These are phyloP conservation scores for Trifolium dubium DNA, from an alignment of 306 rosid genomes.

Conservation along the genomic window DNA sequence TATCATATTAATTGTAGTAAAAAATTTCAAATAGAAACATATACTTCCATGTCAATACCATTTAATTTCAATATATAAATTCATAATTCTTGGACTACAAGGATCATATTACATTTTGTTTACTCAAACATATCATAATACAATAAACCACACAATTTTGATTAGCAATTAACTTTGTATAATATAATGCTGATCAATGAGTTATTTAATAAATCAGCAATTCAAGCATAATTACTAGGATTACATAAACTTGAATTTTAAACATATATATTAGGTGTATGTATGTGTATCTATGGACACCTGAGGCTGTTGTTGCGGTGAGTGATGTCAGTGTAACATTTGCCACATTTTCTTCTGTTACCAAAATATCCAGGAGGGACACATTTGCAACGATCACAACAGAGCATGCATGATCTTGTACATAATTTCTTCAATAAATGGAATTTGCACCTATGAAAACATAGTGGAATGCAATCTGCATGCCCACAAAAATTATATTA, in stretches of 20 bases:
- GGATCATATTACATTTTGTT: background rate
- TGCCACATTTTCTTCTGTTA: conserved; percentile 78
- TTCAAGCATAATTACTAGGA: background rate
- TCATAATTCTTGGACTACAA: background rate
- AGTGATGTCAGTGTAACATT: conserved; percentile 75
- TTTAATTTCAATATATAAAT: background rate
- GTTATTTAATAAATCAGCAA: conserved; percentile 23
- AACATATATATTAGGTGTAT: background rate
- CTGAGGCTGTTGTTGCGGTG: conserved; percentile 61
- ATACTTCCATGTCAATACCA: background rate
- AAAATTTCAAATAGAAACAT: no score
- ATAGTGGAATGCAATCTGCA: conserved; percentile 65
- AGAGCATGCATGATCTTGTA: conserved; percentile 72
- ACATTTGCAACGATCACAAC: conserved; percentile 85
- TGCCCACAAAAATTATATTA: conserved; percentile 45
- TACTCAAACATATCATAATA: no score
- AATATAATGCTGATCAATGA: conserved; percentile 8
- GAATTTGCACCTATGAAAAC: conserved; percentile 61
- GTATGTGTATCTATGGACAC: conserved; percentile 58
- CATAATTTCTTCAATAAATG: conserved; percentile 66
- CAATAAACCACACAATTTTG: background rate
- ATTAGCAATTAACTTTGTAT: background rate
- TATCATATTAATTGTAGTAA: no score
- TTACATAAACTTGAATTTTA: background rate
- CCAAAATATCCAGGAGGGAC: conserved; percentile 92